phyloP scores from a whole-genome alignment of 805 yeast genomes.

The Candida xyloterini region DNA sequence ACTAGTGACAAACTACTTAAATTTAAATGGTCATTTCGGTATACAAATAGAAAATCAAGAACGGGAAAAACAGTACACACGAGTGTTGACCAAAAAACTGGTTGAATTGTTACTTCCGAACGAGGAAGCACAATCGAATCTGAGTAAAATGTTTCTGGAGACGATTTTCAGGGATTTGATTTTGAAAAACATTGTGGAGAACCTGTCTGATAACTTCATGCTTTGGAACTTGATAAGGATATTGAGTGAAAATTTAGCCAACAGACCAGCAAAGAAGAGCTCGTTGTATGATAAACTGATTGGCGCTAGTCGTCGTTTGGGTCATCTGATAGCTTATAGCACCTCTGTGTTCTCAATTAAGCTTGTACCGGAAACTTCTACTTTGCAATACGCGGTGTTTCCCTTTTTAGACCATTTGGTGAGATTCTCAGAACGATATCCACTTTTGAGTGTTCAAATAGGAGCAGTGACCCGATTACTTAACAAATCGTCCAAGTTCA shows the following conservation, averaged over 20 bases:
- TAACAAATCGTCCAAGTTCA: constrained; percentile 16
- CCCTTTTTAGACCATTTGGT: constrained; percentile 21
- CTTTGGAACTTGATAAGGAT: constrained; percentile 42
- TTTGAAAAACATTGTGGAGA: constrained; percentile 39
- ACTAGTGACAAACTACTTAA: constrained; percentile 14
- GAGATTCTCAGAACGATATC: constrained; percentile 15
- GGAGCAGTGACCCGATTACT: constrained; percentile 9
- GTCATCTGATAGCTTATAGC: constrained; percentile 30
- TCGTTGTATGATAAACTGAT: constrained; percentile 12
- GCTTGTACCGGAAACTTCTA: constrained; percentile 10
- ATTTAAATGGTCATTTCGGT: constrained; percentile 24
- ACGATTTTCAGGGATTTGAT: constrained; percentile 42
- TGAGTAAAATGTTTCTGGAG: constrained; percentile 38
- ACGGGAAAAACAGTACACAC: constrained; percentile 34
- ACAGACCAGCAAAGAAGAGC: not conserved
- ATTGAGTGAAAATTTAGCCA: constrained; percentile 10
- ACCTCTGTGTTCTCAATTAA: constrained; percentile 26
- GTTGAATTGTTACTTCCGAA: constrained; percentile 38
- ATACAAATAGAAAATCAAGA: constrained; percentile 14
- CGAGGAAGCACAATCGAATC: constrained; percentile 38
- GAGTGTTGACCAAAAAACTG: constrained; percentile 35
- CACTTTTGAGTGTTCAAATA: constrained; percentile 16
- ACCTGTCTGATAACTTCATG: constrained; percentile 50
- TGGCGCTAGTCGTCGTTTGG: constrained; percentile 15
- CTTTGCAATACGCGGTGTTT: constrained; percentile 22